Evolutionary conservation across 2,329 filamentous ascomycete genomes (phyloP).

Genomic region (Cladosporium halotolerans): DNA sequence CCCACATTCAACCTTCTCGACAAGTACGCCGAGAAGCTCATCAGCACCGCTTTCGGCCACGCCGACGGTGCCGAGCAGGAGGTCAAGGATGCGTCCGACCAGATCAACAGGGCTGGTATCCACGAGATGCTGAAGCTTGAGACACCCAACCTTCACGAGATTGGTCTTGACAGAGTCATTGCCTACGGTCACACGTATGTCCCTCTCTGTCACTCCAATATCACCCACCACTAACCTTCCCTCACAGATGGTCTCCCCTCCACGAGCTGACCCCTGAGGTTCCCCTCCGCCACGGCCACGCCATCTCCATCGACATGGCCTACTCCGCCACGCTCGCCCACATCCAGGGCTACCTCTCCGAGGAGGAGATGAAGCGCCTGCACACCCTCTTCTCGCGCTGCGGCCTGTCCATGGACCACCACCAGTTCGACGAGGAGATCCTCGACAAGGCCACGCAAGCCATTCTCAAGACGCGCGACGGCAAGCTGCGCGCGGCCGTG

Average conservation of each 20-base stretch:
- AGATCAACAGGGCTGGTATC: conserved; percentile 63
- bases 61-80: conserved; percentile 50
- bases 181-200: conserved; percentile 64
- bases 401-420: conserved; percentile 65
- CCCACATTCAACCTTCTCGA: conserved; percentile 63
- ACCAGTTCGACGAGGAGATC: conserved; percentile 59
- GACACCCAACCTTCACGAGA: conserved; percentile 67
- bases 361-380: conserved; percentile 55
- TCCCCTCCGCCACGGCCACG: conserved; percentile 65
- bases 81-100: conserved; percentile 55
- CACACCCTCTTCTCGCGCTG: conserved; percentile 64
- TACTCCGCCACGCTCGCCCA: conserved; percentile 65
- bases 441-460: conserved; percentile 61
- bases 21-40: conserved; percentile 62
- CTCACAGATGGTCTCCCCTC: conserved; percentile 58
- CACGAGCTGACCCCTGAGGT: conserved; percentile 64
- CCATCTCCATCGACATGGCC: conserved; percentile 71
- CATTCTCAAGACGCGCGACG: conserved; percentile 66
- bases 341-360: conserved; percentile 53
- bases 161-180: conserved; percentile 65
- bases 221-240: conserved; percentile 5
- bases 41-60: conserved; percentile 59
- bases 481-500: conserved; percentile 60
- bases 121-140: conserved; percentile 68
- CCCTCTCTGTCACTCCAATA: background rate